Conservation (phyloP, 805 yeast genomes). For the Lachancea nothofagi region DNA sequence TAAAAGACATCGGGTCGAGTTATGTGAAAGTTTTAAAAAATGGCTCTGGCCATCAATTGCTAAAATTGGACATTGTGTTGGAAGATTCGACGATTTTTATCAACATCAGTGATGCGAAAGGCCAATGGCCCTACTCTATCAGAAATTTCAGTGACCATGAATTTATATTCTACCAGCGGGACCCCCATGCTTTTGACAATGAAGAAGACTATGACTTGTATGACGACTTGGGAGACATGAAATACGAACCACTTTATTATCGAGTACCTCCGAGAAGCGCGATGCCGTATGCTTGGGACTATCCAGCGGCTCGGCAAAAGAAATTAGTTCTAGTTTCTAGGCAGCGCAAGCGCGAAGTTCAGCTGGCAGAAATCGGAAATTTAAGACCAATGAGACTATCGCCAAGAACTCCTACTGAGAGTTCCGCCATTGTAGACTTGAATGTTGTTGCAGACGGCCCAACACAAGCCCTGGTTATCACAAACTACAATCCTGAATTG, state of each 20-base stretch:
- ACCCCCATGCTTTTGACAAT: constrained; percentile 47
- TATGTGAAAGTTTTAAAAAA: constrained; percentile 64
- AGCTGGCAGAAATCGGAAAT: constrained; percentile 89
- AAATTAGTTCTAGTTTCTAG: constrained; percentile 71
- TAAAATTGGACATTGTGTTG: constrained; percentile 68
- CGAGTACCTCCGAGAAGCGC: constrained; percentile 83
- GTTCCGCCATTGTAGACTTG: constrained; percentile 62
- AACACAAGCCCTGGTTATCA: constrained; percentile 76
- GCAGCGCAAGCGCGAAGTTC: constrained; percentile 70
- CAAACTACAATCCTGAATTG: constrained; percentile 71
- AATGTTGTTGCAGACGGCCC: constrained; percentile 97
- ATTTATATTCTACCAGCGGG: constrained; percentile 78
- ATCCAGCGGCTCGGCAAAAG: constrained; percentile 81
- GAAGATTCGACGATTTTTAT: constrained; percentile 80
- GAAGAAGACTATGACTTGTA: constrained; percentile 45
- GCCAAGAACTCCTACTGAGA: constrained; percentile 34
- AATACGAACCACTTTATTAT: constrained; percentile 74
- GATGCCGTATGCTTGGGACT: constrained; percentile 98
- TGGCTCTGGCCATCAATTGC: constrained; percentile 59
- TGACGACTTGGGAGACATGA: constrained; percentile 45
- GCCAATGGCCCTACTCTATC: constrained; percentile 88
- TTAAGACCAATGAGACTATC: constrained; percentile 80
- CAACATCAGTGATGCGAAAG: constrained; percentile 63
- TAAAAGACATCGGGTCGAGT: constrained; percentile 79
- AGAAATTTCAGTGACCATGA: constrained; percentile 87